These are phyloP conservation scores for Stachybotrys echinatus DNA, from an alignment of 2,329 filamentous ascomycete species.

Conservation along the genomic window DNA sequence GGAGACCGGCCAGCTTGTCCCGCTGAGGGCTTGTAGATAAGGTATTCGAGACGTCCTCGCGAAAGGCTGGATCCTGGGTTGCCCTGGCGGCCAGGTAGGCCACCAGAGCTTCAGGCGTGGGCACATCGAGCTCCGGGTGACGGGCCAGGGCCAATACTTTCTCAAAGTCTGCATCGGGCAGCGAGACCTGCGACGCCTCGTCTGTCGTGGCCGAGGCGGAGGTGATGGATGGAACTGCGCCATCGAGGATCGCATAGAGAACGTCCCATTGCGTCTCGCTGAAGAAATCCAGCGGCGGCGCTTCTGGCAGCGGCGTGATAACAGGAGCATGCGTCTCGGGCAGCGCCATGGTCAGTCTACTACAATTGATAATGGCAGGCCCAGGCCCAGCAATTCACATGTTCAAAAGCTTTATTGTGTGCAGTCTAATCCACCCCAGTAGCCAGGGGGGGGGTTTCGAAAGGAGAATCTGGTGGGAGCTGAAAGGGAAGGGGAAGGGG, in stretches of 20 bases:
- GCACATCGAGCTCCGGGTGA: conserved; percentile 28
- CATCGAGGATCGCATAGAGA: conserved; percentile 49
- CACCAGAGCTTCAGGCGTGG: conserved; percentile 37
- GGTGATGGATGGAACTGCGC: conserved; percentile 55
- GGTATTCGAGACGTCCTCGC: conserved; percentile 39
- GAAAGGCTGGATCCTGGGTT: conserved; percentile 47
- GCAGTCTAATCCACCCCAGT: too few species aligned
- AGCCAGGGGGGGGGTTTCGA: too few species aligned
- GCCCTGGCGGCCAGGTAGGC: conserved; percentile 49
- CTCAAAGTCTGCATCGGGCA: conserved; percentile 46
- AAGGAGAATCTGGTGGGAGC: too few species aligned
- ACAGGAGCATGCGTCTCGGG: conserved; percentile 4
- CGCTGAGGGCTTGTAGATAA: conserved; percentile 30
- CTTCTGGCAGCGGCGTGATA: conserved; percentile 15
- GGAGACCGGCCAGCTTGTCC: conserved; percentile 30
- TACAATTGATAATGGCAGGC: too few species aligned
- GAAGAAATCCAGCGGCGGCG: conserved; percentile 31
- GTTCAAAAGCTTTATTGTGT: too few species aligned
- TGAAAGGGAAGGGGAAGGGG: too few species aligned
- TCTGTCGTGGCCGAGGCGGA: conserved; percentile 32
- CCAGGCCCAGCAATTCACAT: too few species aligned
- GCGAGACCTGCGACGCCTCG: conserved; percentile 32
- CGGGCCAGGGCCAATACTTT: conserved; percentile 33
- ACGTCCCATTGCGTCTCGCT: conserved; percentile 47
- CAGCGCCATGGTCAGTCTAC: conserved; percentile 6